These are phyloP conservation scores for Austroboletus eburneus DNA, from an alignment of 768 basidiomycete species.

Conservation along the genomic window DNA sequence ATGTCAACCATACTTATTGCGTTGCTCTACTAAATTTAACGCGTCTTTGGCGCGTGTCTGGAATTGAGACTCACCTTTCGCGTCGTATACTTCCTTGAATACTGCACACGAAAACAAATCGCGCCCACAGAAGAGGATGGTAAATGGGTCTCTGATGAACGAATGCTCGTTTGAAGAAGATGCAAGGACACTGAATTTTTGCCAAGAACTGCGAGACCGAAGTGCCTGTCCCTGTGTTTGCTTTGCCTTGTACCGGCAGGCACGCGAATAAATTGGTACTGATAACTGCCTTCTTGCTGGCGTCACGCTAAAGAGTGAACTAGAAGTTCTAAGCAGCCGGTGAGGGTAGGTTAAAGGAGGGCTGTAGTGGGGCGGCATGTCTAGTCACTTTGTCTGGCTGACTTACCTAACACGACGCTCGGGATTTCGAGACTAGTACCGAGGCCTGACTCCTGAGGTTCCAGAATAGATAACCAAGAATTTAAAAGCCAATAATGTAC, in stretches of 20 bases:
- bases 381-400: too few species aligned
- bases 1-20: conserved; percentile 6
- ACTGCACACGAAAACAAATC: conserved; percentile 83
- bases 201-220: background rate
- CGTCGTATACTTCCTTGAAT: conserved; percentile 57
- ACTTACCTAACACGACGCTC: too few species aligned
- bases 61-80: conserved; percentile 46
- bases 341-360: background rate
- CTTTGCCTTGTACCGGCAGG: background rate
- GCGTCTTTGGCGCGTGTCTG: background rate
- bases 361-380: too few species aligned
- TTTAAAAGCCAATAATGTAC: conserved; percentile 11
- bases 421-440: too few species aligned
- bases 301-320: background rate
- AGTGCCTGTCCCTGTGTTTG: background rate
- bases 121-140: conserved; percentile 85
- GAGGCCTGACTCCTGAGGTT: too few species aligned
- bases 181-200: background rate
- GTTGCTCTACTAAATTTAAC: background rate
- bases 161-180: background rate
- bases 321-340: background rate
- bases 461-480: conserved; percentile 6
- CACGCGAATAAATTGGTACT: background rate
- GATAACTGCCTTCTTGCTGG: background rate
- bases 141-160: conserved; percentile 40